Conservation (phyloP, 140 eudicot species). For the Cichorium intybus region DNA sequence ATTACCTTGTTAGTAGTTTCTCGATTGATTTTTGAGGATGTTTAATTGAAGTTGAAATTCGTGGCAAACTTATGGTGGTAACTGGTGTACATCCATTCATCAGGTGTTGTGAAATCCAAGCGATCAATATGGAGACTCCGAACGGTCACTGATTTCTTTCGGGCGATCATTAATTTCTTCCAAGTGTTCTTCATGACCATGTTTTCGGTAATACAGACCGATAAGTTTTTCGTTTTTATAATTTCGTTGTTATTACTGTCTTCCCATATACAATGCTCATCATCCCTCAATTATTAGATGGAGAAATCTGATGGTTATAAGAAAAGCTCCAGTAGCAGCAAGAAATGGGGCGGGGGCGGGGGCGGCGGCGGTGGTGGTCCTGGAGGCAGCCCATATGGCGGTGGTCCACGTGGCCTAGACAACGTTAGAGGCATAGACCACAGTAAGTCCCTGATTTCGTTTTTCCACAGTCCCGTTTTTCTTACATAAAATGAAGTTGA, state of each 20-base stretch:
- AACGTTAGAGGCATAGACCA: constrained; percentile 84
- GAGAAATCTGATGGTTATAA: constrained; percentile 78
- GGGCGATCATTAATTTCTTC: constrained; percentile 61
- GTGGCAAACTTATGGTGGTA: background rate
- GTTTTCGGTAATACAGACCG: constrained; percentile 65
- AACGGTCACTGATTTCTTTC: constrained; percentile 71
- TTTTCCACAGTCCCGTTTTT: background rate
- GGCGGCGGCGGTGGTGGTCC: constrained; percentile 95
- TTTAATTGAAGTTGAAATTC: too few relatives aligned
- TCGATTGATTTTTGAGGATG: constrained; percentile 1
- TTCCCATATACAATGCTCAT: background rate
- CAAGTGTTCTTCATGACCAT: constrained; percentile 72
- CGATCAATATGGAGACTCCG: constrained; percentile 76
- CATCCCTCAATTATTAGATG: constrained; percentile 46
- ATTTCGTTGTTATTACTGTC: background rate
- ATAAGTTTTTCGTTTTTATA: background rate
- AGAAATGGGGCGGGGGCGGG: too few relatives aligned
- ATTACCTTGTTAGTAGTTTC: background rate
- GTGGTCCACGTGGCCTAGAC: constrained; percentile 87
- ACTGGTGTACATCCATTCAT: background rate
- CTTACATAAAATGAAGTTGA: background rate
- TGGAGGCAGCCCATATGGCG: constrained; percentile 73
- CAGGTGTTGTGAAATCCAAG: constrained; percentile 86
- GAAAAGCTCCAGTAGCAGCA: constrained; percentile 69
- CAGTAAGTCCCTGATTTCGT: constrained; percentile 47